phyloP scores from a whole-genome alignment of 768 basidiomycete species.

The Mycena kentingensis region DNA sequence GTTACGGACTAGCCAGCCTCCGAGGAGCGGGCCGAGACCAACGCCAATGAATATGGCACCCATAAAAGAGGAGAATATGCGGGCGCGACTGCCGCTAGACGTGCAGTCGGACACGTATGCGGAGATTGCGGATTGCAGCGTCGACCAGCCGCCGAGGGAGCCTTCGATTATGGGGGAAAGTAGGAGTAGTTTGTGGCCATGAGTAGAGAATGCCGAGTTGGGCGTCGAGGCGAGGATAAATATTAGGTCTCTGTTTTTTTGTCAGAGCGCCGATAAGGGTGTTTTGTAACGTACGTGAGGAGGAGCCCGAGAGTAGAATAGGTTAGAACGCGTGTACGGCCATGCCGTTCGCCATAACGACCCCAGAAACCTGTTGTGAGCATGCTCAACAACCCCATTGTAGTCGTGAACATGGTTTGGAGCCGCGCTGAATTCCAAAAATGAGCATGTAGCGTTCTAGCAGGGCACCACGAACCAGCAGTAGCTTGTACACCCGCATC shows the following conservation, averaged over 20 bases:
- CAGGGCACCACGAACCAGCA: constrained; percentile 28
- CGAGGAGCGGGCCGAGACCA: constrained; percentile 75
- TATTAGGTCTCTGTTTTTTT: constrained; percentile 64
- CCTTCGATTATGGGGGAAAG: constrained; percentile 84
- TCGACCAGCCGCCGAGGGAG: constrained; percentile 78
- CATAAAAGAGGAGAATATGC: constrained; percentile 70
- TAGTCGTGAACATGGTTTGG: constrained; percentile 77
- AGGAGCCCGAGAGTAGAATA: constrained; percentile 63
- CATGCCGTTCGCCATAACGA: constrained; percentile 75
- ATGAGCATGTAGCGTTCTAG: neutral
- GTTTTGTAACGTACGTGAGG: constrained; percentile 36
- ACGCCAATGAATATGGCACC: constrained; percentile 83
- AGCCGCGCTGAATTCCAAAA: constrained; percentile 58
- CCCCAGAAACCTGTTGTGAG: constrained; percentile 93
- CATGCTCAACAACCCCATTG: constrained; percentile 78
- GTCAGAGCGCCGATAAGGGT: constrained; percentile 6
- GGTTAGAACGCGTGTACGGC: constrained; percentile 77
- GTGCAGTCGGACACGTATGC: constrained; percentile 88
- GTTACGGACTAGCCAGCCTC: constrained; percentile 52
- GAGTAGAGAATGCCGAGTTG: constrained; percentile 56
- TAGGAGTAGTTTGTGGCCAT: constrained; percentile 81
- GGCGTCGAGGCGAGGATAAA: constrained; percentile 86
- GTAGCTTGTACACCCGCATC: constrained; percentile 60
- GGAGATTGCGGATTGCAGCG: constrained; percentile 73
- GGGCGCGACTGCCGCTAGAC: constrained; percentile 74